Evolutionary conservation across 257 asterid species (phyloP).

Genomic region (Ilex aquifolium): DNA sequence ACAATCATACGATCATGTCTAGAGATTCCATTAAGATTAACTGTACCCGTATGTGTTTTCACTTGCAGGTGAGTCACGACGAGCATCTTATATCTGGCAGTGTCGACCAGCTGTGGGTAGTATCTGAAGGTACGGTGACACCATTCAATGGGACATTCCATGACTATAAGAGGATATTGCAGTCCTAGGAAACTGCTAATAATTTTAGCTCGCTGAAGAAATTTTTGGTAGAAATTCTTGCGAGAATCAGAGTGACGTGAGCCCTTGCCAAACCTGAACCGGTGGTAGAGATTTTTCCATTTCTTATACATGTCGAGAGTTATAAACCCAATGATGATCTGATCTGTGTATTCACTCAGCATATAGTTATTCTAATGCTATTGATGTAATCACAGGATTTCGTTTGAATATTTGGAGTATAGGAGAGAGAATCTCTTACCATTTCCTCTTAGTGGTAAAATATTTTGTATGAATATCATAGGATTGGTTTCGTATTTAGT

Average conservation of each 20-base stretch:
- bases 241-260: background rate
- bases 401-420: background rate
- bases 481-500: too few species aligned
- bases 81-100: slow-evolving; percentile 96
- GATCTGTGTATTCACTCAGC: too few species aligned
- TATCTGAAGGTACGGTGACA: slow-evolving; percentile 60
- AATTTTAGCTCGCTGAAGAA: background rate
- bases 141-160: slow-evolving; percentile 79
- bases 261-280: too few species aligned
- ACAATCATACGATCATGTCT: too few species aligned
- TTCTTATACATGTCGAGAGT: too few species aligned
- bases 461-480: too few species aligned
- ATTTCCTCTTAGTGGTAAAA: too few species aligned
- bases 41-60: slow-evolving; percentile 1
- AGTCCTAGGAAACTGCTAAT: slow-evolving; percentile 25
- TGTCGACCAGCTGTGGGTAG: slow-evolving; percentile 91
- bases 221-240: background rate
- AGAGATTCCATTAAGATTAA: slow-evolving; percentile 8
- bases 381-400: background rate
- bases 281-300: too few species aligned
- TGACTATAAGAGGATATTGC: slow-evolving; percentile 82
- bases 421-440: background rate
- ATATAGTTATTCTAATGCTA: too few species aligned
- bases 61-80: slow-evolving; percentile 86
- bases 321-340: too few species aligned